phyloP scores from a whole-genome alignment of 257 asterid genomes.

The Forsythia suspensa region DNA sequence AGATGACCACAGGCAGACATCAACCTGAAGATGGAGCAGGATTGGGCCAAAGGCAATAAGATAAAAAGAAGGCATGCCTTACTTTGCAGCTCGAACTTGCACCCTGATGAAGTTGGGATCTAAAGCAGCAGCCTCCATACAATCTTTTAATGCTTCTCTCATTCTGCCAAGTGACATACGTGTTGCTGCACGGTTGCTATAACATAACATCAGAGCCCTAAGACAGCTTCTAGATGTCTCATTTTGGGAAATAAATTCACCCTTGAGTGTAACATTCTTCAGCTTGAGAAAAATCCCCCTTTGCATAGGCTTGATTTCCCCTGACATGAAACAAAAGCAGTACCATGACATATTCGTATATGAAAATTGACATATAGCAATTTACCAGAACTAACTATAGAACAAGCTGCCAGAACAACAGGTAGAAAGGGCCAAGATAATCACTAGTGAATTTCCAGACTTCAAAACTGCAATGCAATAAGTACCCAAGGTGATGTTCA shows the following conservation, averaged over 20 bases:
- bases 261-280: constrained; percentile 89
- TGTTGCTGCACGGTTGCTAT: constrained; percentile 97
- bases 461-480: background rate
- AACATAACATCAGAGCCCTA: constrained; percentile 84
- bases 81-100: constrained; percentile 97
- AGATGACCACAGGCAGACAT: constrained; percentile 12
- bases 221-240: constrained; percentile 77
- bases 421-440: constrained; percentile 10
- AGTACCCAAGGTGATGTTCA: background rate
- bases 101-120: constrained; percentile 84
- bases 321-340: constrained; percentile 47
- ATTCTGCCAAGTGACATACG: constrained; percentile 89
- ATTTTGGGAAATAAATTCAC: constrained; percentile 59
- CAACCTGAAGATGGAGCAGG: constrained; percentile 11
- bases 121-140: constrained; percentile 69
- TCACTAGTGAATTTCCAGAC: background rate
- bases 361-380: constrained; percentile 2
- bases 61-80: constrained; percentile 26
- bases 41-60: constrained; percentile 5
- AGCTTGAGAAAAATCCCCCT: constrained; percentile 76
- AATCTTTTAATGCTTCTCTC: constrained; percentile 90
- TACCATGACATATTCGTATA: constrained; percentile 22
- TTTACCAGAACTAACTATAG: background rate
- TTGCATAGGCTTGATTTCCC: constrained; percentile 98
- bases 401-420: background rate